A percentile compares a stretch with the other conserved stretches of the same genome.
Evolutionary conservation across 257 asterid genomes (phyloP).

Genomic region (Haberlea rhodopensis): DNA sequence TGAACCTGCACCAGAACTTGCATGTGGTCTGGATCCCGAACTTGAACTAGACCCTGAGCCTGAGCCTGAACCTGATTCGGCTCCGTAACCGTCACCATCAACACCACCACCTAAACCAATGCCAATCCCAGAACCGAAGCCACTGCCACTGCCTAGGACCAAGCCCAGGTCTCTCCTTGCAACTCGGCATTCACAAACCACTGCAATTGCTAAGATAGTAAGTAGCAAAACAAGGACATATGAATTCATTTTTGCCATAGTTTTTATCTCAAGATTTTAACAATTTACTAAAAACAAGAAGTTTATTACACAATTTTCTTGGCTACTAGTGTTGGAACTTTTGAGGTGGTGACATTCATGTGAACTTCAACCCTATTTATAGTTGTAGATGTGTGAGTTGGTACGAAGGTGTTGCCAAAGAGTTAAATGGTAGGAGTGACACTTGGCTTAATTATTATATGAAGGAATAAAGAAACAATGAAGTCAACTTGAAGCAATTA

Average conservation of each 20-base stretch:
- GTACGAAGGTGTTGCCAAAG: constrained; percentile 25
- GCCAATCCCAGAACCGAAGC: constrained; percentile 36
- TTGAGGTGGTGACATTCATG: constrained; percentile 19
- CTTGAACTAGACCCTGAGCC: constrained; percentile 50
- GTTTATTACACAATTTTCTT: not conserved
- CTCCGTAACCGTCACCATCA: constrained; percentile 40
- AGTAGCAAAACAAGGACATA: constrained; percentile 37
- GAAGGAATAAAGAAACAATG: not conserved
- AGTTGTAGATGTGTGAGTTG: constrained; percentile 33
- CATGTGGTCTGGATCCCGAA: constrained; percentile 32
- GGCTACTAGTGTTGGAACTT: constrained; percentile 9
- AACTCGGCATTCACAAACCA: constrained; percentile 46
- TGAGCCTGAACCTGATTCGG: constrained; percentile 30
- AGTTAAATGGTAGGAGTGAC: constrained; percentile 25
- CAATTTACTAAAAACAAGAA: constrained; percentile 1
- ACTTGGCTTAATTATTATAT: constrained; percentile 14
- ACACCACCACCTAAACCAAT: constrained; percentile 37
- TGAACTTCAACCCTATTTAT: constrained; percentile 43
- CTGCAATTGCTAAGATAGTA: constrained; percentile 37
- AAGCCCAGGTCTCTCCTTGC: constrained; percentile 62
- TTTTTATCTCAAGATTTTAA: not conserved
- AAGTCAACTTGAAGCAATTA: constrained; percentile 25
- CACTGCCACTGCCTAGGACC: constrained; percentile 53
- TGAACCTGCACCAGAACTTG: constrained; percentile 37
- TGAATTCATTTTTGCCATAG: constrained; percentile 40